phyloP scores from a whole-genome alignment of 225 moss, liverwort and hornwort genomes.

The Pseudisothecium myosuroides region DNA sequence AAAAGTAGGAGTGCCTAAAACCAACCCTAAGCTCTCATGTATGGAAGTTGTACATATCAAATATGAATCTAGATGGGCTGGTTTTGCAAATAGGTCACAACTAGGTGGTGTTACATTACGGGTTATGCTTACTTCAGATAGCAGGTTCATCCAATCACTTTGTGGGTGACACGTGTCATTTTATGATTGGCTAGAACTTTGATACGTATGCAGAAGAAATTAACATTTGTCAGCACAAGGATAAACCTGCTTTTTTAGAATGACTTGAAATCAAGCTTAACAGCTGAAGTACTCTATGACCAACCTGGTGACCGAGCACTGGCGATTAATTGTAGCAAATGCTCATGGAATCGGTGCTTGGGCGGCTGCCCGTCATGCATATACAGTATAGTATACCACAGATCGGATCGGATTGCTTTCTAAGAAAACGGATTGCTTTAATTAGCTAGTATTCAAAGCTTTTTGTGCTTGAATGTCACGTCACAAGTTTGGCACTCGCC shows the following conservation, averaged over 20 bases:
- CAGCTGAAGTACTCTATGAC: not conserved
- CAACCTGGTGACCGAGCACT: not conserved
- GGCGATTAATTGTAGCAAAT: not conserved
- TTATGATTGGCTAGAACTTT: not conserved
- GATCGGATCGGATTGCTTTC: not conserved
- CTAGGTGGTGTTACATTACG: fast-evolving
- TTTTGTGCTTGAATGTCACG: not conserved
- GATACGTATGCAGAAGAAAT: not conserved
- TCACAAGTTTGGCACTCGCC: not conserved
- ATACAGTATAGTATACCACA: not conserved
- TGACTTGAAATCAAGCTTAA: not conserved
- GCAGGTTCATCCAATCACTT: not conserved
- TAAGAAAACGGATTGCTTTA: too few relatives aligned
- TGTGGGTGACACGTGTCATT: not conserved
- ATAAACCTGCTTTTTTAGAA: not conserved
- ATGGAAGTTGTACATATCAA: not conserved
- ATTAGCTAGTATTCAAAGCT: not conserved
- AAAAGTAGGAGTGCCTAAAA: not conserved
- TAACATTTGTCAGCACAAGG: not conserved
- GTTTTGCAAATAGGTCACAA: not conserved
- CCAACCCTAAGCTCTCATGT: not conserved
- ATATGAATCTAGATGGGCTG: not conserved
- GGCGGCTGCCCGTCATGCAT: not conserved
- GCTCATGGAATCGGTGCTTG: not conserved
- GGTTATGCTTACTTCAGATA: not conserved